Evolutionary conservation across 495 filamentous ascomycete species (phyloP), one percentile per base, ranked within the genome.

Genomic region (Penicillium steckii): DNA sequence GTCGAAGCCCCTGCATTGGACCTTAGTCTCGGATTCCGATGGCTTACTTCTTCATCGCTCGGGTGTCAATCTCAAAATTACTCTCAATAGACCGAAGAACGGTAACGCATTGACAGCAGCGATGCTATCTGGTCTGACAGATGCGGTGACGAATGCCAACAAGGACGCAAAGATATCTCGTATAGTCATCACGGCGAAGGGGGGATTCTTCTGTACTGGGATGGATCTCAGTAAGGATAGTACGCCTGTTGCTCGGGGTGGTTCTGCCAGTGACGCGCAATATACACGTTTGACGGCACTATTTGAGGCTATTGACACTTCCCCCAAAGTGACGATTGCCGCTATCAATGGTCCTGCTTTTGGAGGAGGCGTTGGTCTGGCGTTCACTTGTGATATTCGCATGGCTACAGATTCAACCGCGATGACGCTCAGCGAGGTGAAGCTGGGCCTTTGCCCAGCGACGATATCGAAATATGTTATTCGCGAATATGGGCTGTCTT

Each of bases 201-300:
- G 71, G 0, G 64, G 55, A 35, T 76, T 64, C 58, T 76, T 76
- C 48, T 76, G 71, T 45, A 70, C 67, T n/a, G 71, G 73, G 12
- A 70, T 72, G 69, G 70, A 74, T 25, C 50, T 70, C 1, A 56
- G 52, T 3, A 65, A 61, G 17, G 50, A 44, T 3, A 62, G 48
- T 27, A 56, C 57, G 1, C 50, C 56, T 12, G 55, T 62, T 10
- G 59, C 53, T 2, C 53, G 65, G 12, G 56, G 50, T 5, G 25
- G 9, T 2, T 38, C 50, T 1, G 38, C 48, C 2, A 62, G 53
- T 21, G 44, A 64, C 8, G 47, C 51, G 12, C 55, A 67, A 19
- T 68, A 65, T 44, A n/a, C 46, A 0, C 41, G 57, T 0, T 37
- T 73, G 8, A 59, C 55, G 0, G 42, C 30, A 0, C 52, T 73